Percentiles rank a stretch among this genome's conserved stretches.
Evolutionary conservation across 164 flowering plant genomes (phyloP).

Genomic region (Echeveria elegans): DNA sequence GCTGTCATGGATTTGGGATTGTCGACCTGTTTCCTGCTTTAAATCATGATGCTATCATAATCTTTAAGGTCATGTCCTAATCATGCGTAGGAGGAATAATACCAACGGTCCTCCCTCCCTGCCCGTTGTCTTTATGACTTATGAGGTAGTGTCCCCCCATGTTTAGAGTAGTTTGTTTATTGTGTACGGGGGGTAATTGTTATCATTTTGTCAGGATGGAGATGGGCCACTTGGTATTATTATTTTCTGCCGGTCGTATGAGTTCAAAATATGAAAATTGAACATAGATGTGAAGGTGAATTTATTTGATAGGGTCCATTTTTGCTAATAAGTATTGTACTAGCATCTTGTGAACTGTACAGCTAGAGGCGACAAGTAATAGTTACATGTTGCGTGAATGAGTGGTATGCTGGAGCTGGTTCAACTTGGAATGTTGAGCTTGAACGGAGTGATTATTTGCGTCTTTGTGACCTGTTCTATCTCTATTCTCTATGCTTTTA

Average conservation of each 20-base stretch:
- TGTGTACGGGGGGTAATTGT: not conserved
- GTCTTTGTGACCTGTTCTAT: not conserved
- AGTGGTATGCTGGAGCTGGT: not conserved
- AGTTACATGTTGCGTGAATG: not conserved
- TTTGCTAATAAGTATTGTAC: not conserved
- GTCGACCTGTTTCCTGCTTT: not conserved
- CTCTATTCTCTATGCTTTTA: not conserved
- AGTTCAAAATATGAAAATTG: not conserved
- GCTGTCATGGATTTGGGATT: not conserved
- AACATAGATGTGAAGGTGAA: not conserved
- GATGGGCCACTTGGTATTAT: constrained; percentile 3
- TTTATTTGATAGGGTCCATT: not conserved
- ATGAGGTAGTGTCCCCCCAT: constrained; percentile 6
- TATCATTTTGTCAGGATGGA: constrained; percentile 2
- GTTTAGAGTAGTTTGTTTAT: constrained; percentile 2
- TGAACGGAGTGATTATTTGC: not conserved
- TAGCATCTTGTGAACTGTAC: not conserved
- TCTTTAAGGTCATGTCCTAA: not conserved
- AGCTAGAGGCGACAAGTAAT: not conserved
- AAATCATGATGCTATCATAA: not conserved
- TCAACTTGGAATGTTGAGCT: not conserved
- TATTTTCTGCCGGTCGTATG: not conserved
- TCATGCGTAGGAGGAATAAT: not conserved
- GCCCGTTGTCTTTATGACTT: not conserved
- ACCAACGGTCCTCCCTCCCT: not conserved